A percentile compares a stretch with the other conserved stretches of the same genome.
Conservation (phyloP, 768 basidiomycete species). For the Lactarius tabidus region DNA sequence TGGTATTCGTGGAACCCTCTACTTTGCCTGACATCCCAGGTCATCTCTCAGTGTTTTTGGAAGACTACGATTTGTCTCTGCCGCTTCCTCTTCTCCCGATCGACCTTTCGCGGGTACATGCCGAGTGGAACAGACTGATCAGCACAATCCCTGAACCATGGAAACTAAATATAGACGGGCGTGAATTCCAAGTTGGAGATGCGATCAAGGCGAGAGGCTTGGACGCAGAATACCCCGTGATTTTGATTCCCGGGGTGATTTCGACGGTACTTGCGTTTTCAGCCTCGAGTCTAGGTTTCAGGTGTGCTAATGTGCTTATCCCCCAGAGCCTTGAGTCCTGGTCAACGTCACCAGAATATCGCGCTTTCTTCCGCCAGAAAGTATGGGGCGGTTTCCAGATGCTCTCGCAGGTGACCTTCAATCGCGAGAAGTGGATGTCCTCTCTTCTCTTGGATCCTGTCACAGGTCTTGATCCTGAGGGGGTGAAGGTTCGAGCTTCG, state of each 20-base stretch:
- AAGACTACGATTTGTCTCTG: constrained; percentile 65
- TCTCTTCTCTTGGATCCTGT: constrained; percentile 88
- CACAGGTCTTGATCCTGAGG: constrained; percentile 86
- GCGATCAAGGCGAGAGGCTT: constrained; percentile 59
- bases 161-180: constrained; percentile 75
- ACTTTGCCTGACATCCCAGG: constrained; percentile 67
- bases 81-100: constrained; percentile 65
- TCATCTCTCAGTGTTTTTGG: constrained; percentile 60
- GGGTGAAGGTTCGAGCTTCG: constrained; percentile 83
- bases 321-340: constrained; percentile 82
- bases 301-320: background rate
- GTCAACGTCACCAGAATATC: constrained; percentile 83
- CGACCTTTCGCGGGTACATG: constrained; percentile 64
- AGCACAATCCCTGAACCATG: constrained; percentile 74
- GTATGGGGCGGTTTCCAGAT: constrained; percentile 76
- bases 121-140: constrained; percentile 65
- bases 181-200: constrained; percentile 78
- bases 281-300: background rate
- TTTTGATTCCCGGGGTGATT: constrained; percentile 87
- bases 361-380: constrained; percentile 89
- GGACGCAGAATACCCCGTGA: constrained; percentile 68
- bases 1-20: constrained; percentile 60
- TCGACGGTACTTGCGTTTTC: constrained; percentile 57
- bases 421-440: constrained; percentile 84
- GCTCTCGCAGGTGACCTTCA: constrained; percentile 79